Base-by-base conservation (phyloP, 225 moss, liverwort and hornwort genomes). In the Thuidium tamariscinum region DNA sequence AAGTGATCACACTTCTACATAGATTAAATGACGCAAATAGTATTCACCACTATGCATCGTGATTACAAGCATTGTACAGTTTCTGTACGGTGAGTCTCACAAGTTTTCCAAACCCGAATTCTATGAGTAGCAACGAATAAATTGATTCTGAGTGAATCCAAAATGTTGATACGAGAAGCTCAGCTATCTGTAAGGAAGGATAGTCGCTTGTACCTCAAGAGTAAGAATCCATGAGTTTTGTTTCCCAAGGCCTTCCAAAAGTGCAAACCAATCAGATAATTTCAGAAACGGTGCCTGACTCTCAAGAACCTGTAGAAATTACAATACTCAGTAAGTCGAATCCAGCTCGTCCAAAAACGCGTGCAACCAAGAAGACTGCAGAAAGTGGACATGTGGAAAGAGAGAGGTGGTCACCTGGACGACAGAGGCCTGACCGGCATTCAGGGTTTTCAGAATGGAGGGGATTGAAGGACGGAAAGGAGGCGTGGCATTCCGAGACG, bases 201-300 rank as follows among this genome's bases (percentile, higher is more conserved):
- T 29, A 93, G 88, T 86, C 88, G 81, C 71, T 67, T 67, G 49
- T 89, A 98, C 98, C 97, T 98, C 98, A 83, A 98, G 97, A 73
- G 94, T 94, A 56, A 96, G 90, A 84, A 89, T 92, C 98, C 97
- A 98, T 46, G 88, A 83, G 4, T 91, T 93, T 79, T 89, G 92
- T 86, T 88, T 92, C 74, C 97, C 98, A 70, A 98, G 92, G 77
- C 92, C 96, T 67, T 95, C 98, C 89, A 98, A 67, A 41, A 98
- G 91, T 60, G 88, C 86, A 89, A 98, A 93, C 98, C 96, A 98
- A 85, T 98, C 95, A 27, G 90, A 64, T 25, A 89, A 86, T 66
- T 89, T 89, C 79, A 98, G 77, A 85, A 86, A 90, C 79, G 79
- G 91, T 29, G 90, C 95, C 42, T 94, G 88, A 85, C 88, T 86